Evolutionary conservation across 1,139 yeast genomes (phyloP), one percentile per base, ranked within the genome.

Genomic region (Suhomyces wounanorum): DNA sequence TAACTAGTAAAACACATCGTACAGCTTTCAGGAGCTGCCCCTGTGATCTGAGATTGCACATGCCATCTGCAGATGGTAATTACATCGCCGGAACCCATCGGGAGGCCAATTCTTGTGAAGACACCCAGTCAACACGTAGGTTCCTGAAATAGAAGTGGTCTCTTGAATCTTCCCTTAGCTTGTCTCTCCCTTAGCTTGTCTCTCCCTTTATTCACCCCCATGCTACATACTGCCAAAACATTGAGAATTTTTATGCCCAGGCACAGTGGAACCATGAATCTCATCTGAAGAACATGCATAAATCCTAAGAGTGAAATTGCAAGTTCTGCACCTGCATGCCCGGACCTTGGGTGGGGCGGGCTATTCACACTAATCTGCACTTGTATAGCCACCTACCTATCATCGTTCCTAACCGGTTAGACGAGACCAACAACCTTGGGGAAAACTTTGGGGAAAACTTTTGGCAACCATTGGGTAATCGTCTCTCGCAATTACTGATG

Each of bases 301-400:
- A 25, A 40, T 40, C 42, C 42, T 40, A 17, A 8, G 13, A n/a
- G 31, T 40, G 33, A 40, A 40, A 26, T 40, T 40, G 42, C 17
- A 14, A 11, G 28, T 4, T 8, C n/a, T 25, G 42, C 30, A 25
- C 31, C 23, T 18, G 8, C 2, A 16, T 8, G 41, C 30, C 41
- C 28, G 14, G 14, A 38, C 11, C 16, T 40, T 23, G 33, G 33
- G 3, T 33, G 37, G 42, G 42, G 42, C 42, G 42, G 28, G 33
- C 33, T 40, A 40, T 25, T 40, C 42, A 40, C 42, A 5, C 41
- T 38, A 40, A 28, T 40, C 42, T 40, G 41, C 21, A 36, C 39
- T 16, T 38, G 41, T 11, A 23, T 23, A 16, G 41, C 30, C 41
- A 21, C 16, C 4, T 30, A 11, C 14, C 14, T n/a, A 30, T 33